phyloP scores from a whole-genome alignment of 345 rosid genomes.

The Acer negundo region DNA sequence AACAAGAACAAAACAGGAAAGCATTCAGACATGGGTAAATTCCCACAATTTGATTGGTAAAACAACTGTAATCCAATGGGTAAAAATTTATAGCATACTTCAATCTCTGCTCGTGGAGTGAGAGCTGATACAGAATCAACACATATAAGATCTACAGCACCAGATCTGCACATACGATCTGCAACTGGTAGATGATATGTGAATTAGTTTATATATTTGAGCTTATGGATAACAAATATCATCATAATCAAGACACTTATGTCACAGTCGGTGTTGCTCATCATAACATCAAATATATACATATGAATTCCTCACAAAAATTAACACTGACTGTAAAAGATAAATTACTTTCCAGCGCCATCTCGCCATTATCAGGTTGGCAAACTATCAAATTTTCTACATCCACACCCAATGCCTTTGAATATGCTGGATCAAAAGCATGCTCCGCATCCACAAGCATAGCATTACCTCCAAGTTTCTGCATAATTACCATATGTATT shows the following conservation, averaged over 20 bases:
- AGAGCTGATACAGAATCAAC: conserved; percentile 98
- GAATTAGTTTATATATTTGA: conserved; percentile 25
- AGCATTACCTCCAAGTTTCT: conserved; percentile 95
- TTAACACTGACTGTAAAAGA: background rate
- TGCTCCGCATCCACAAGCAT: conserved; percentile 99
- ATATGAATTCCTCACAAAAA: background rate
- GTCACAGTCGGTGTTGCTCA: background rate
- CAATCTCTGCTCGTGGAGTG: conserved; percentile 97
- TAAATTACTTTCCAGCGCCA: conserved; percentile 85
- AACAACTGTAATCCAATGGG: background rate
- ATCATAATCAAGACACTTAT: background rate
- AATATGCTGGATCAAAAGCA: conserved; percentile 97
- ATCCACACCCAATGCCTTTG: conserved; percentile 90
- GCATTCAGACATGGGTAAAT: conserved; percentile 8
- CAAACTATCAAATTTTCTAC: conserved; percentile 90
- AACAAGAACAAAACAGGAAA: conserved; percentile 13
- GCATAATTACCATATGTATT: conserved; percentile 30
- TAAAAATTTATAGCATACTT: conserved; percentile 47
- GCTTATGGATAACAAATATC: background rate
- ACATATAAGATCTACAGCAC: conserved; percentile 92
- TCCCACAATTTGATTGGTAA: conserved; percentile 6
- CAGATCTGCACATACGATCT: conserved; percentile 98
- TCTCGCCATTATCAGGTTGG: conserved; percentile 96
- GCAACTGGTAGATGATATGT: conserved; percentile 60
- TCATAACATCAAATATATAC: conserved; percentile 7